A percentile compares a stretch with the other conserved stretches of the same genome.
These are phyloP conservation scores for Ustilago loliicola DNA, from an alignment of 1,284 basidiomycete species.

Conservation along the genomic window DNA sequence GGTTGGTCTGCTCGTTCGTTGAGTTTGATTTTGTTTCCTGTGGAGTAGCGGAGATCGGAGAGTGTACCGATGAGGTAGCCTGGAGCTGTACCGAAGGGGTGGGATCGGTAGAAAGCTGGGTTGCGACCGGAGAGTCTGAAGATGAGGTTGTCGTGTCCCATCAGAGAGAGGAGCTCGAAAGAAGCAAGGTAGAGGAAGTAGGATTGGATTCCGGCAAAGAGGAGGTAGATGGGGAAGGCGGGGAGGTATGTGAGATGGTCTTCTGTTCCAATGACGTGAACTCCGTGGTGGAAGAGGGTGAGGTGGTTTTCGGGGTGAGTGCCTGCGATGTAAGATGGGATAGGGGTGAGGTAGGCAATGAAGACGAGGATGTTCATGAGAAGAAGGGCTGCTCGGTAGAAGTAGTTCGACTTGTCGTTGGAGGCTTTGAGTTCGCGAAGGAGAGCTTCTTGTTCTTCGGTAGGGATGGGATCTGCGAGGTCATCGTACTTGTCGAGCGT, in stretches of 20 bases:
- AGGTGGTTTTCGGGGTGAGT: slow-evolving; percentile 68
- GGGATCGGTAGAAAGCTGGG: slow-evolving; percentile 58
- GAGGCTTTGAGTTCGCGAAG: slow-evolving; percentile 51
- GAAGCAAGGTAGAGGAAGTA: slow-evolving; percentile 49
- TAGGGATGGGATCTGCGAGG: slow-evolving; percentile 44
- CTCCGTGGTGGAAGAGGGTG: slow-evolving; percentile 60
- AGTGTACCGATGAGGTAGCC: slow-evolving; percentile 60
- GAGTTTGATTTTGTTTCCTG: slow-evolving; percentile 34
- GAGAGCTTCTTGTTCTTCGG: slow-evolving; percentile 62
- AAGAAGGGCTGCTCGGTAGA: slow-evolving; percentile 58
- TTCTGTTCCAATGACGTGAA: slow-evolving; percentile 61
- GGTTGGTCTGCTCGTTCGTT: slow-evolving; percentile 35
- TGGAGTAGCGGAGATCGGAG: slow-evolving; percentile 58
- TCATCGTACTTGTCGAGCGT: slow-evolving; percentile 59
- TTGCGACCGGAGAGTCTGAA: slow-evolving; percentile 20
- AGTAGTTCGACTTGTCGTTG: slow-evolving; percentile 66
- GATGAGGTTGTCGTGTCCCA: slow-evolving; percentile 42
- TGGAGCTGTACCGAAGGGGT: slow-evolving; percentile 68
- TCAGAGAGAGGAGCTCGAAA: slow-evolving; percentile 53
- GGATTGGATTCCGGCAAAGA: slow-evolving; percentile 57
- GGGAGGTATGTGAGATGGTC: slow-evolving; percentile 68
- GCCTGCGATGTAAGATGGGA: slow-evolving; percentile 65
- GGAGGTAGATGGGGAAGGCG: slow-evolving; percentile 66
- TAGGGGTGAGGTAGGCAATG: slow-evolving; percentile 64
- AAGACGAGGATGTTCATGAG: slow-evolving; percentile 55